A percentile compares a stretch with the other conserved stretches of the same genome.
Conservation (phyloP, 176 grass and related monocot species). For the Elymus sibiricus region DNA sequence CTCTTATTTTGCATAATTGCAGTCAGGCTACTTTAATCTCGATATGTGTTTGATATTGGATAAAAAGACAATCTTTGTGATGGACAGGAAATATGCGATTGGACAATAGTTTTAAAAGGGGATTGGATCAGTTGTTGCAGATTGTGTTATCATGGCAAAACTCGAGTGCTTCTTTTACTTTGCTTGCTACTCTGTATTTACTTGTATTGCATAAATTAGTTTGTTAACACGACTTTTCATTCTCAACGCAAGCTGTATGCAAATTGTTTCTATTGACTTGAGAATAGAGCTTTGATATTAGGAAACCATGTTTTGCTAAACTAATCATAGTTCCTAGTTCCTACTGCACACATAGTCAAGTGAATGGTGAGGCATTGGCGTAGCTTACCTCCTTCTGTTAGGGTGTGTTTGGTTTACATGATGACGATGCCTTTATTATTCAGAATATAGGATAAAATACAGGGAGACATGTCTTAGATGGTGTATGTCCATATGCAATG, state of each 20-base stretch:
- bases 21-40: constrained; percentile 1
- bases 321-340: not conserved
- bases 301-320: not conserved
- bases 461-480: not conserved
- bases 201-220: not conserved
- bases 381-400: not conserved
- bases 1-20: not conserved
- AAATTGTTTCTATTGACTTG: not conserved
- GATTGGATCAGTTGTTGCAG: not conserved
- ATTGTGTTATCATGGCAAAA: not conserved
- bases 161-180: not conserved
- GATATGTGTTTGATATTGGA: not conserved
- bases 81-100: not conserved
- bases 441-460: not conserved
- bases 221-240: not conserved
- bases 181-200: not conserved
- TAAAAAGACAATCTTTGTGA: not conserved
- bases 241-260: not conserved
- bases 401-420: too few relatives aligned
- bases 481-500: not conserved
- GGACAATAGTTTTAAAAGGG: too few relatives aligned
- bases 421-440: not conserved
- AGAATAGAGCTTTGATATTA: not conserved
- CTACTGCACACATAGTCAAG: not conserved
- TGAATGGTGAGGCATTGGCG: not conserved